phyloP scores from a whole-genome alignment of 495 filamentous ascomycete genomes.

The Mytilinidion resinicola region DNA sequence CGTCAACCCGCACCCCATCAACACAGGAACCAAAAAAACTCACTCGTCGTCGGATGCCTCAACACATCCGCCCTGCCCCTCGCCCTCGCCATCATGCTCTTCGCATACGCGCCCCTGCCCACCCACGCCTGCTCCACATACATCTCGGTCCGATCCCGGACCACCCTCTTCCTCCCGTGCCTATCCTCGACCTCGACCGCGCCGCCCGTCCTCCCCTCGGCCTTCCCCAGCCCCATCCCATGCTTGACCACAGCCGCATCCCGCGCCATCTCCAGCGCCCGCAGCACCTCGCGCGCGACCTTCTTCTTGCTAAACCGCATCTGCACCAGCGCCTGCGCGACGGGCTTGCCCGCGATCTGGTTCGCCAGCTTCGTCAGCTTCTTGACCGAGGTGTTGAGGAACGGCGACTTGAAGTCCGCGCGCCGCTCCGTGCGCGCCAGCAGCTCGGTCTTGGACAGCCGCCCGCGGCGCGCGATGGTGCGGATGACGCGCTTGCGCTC shows the following conservation, averaged over 20 bases:
- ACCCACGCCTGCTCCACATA: constrained; percentile 93
- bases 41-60: constrained; percentile 64
- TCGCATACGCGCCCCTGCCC: constrained; percentile 59
- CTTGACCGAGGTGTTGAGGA: constrained; percentile 75
- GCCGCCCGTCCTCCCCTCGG: constrained; percentile 8
- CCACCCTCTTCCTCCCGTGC: constrained; percentile 36
- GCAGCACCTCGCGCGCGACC: constrained; percentile 69
- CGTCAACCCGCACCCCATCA: neutral
- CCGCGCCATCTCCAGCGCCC: constrained; percentile 69
- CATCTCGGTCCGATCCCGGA: constrained; percentile 64
- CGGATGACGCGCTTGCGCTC: constrained; percentile 75
- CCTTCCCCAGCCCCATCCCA: constrained; percentile 74
- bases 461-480: constrained; percentile 58
- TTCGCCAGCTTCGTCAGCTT: constrained; percentile 76
- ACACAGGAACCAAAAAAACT: constrained; percentile 36
- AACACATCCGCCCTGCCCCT: constrained; percentile 57
- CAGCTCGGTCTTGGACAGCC: constrained; percentile 53
- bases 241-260: constrained; percentile 67
- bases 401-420: constrained; percentile 54
- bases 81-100: constrained; percentile 56
- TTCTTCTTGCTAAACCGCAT: constrained; percentile 96
- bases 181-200: constrained; percentile 32
- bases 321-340: constrained; percentile 88
- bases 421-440: constrained; percentile 71
- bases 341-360: constrained; percentile 84